phyloP scores from a whole-genome alignment of 768 basidiomycete species.

The Suillus ampliporus region DNA sequence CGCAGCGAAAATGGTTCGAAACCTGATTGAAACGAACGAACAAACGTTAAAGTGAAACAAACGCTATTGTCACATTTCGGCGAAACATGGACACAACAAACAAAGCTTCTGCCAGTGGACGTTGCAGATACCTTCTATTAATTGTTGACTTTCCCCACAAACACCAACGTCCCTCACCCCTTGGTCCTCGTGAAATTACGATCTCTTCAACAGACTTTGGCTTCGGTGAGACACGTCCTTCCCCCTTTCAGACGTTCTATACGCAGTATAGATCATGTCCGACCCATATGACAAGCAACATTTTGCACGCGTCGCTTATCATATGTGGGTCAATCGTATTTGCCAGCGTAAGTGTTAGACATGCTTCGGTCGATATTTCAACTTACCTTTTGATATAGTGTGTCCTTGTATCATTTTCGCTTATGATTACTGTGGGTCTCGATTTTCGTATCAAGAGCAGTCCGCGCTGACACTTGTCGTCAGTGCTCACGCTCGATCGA shows the following conservation, averaged over 20 bases:
- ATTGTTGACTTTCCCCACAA: not conserved
- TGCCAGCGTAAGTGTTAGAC: constrained; percentile 5
- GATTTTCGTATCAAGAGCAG: not conserved
- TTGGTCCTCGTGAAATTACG: not conserved
- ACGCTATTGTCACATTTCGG: too few species aligned
- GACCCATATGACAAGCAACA: not conserved
- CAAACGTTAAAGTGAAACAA: too few species aligned
- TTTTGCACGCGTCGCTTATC: not conserved
- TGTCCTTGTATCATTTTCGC: constrained; percentile 6
- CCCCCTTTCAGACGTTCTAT: not conserved
- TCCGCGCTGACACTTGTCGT: not conserved
- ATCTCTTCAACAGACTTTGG: not conserved
- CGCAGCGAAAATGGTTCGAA: not conserved
- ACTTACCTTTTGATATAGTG: constrained; percentile 3
- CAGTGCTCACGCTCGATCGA: constrained; percentile 6
- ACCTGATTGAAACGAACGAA: too few species aligned
- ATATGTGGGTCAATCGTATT: not conserved
- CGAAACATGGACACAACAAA: too few species aligned
- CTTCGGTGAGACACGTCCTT: not conserved
- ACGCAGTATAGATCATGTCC: not conserved
- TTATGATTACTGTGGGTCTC: constrained; percentile 5
- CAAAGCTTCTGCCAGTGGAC: not conserved
- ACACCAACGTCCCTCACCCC: not conserved
- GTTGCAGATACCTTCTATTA: not conserved
- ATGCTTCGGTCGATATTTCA: not conserved